Conservation (phyloP, 2,329 filamentous ascomycete genomes). For the Aspergillus vadensis region DNA sequence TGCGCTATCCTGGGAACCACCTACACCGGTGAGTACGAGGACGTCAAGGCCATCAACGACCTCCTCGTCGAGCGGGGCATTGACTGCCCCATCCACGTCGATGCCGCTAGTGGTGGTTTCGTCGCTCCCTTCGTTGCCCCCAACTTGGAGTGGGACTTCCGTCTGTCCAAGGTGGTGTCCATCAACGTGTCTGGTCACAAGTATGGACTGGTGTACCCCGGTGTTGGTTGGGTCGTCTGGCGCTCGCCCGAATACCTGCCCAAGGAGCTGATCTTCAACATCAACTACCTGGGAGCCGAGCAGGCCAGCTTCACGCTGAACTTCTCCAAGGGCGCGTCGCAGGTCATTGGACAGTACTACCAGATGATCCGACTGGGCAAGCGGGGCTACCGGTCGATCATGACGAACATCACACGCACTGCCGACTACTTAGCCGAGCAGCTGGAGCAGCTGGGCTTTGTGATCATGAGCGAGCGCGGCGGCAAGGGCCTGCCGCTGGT, state of each 20-base stretch:
- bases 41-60: slow-evolving; percentile 89
- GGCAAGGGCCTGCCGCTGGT: slow-evolving; percentile 85
- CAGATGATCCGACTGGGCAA: slow-evolving; percentile 94
- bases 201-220: slow-evolving; percentile 77
- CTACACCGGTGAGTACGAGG: slow-evolving; percentile 95
- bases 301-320: slow-evolving; percentile 96
- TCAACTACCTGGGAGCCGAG: slow-evolving; percentile 96
- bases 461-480: slow-evolving; percentile 80
- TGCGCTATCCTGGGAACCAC: slow-evolving; percentile 89
- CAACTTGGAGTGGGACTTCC: slow-evolving; percentile 86
- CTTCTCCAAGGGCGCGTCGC: slow-evolving; percentile 92
- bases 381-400: slow-evolving; percentile 87
- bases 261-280: slow-evolving; percentile 95
- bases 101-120: slow-evolving; percentile 89
- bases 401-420: slow-evolving; percentile 88
- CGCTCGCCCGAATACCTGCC: slow-evolving; percentile 79
- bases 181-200: slow-evolving; percentile 97
- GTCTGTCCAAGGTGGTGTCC: slow-evolving; percentile 81
- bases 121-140: slow-evolving; percentile 89
- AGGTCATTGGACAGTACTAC: slow-evolving; percentile 97
- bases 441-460: slow-evolving; percentile 74
- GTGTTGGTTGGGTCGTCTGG: slow-evolving; percentile 94
- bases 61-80: slow-evolving; percentile 73
- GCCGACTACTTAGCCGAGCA: slow-evolving; percentile 81
- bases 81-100: slow-evolving; percentile 87